Base-by-base conservation (phyloP, 352 stramenopile species). In the Phytophthora hybrid region DNA sequence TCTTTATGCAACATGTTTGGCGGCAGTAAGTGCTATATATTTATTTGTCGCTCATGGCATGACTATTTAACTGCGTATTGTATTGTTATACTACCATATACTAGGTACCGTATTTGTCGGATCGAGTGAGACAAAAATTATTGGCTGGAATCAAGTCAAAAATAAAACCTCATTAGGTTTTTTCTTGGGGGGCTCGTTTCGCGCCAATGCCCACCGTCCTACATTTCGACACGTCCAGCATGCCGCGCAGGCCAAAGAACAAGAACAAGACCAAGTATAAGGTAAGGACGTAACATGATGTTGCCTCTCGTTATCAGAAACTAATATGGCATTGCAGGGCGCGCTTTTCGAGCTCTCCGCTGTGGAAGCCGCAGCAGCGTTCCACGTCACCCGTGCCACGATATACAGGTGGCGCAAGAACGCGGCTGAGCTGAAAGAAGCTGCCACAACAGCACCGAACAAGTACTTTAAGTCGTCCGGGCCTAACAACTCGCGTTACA, bases 381-480 rank as follows among this genome's bases (percentile, higher is more conserved):
- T 44, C 31, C 23, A 44, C 13, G 54, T 60, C 54, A 61, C 14
- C 13, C 34, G 54, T 47, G 54, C 18, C 14, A 14, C 57, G 34
- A 63, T 64, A 16, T 64, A 64, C 19, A 53, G 11, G 16, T 64
- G 41, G 58, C 34, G 58, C 4, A 64, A 64, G 41, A 11, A 49
- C 58, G 41, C 5, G 37, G 13, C 37, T 16, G 1, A 41, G 34
- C 34, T 41, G 9, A 21, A 37, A 31, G 5, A 51, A 31, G 55
- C 55, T 32, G 55, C 55, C 6, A 10, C 49, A 61, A 32, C 16
- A 16, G 32, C 55, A 29, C 55, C 55, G 4, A 61, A 51, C n/a
- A 61, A 61, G 55, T 61, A 49, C 8, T 61, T 44, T 61, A 5
- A 16, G 5, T 8, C 18, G 5, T 49, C 18, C 1, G 31, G 19